Evolutionary conservation across 495 filamentous ascomycete genomes (phyloP).

Genomic region (Cercophora samala): DNA sequence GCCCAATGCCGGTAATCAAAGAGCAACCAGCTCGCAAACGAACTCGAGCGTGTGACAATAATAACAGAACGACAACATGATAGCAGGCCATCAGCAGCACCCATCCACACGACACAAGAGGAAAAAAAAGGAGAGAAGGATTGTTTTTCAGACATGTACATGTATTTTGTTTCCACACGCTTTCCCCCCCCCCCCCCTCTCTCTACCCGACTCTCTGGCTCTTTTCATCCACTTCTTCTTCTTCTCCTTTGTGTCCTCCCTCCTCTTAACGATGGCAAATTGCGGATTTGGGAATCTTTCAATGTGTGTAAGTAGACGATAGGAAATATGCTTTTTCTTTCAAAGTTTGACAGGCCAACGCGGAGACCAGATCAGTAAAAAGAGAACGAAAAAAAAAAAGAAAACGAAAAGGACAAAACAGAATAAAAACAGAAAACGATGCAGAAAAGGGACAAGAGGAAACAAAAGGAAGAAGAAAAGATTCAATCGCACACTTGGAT

Average conservation of each 20-base stretch:
- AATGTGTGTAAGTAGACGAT: background rate
- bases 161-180: background rate
- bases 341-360: background rate
- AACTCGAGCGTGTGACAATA: background rate
- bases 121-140: background rate
- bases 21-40: background rate
- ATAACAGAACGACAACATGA: background rate
- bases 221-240: background rate
- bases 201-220: background rate
- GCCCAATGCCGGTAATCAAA: background rate
- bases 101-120: background rate
- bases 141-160: background rate
- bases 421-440: background rate
- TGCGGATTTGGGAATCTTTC: background rate
- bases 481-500: background rate
- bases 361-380: background rate
- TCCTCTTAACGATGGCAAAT: background rate
- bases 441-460: background rate
- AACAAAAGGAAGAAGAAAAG: background rate
- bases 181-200: background rate
- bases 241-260: background rate
- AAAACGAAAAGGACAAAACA: too few relatives aligned
- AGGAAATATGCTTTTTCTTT: background rate
- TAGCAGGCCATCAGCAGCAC: background rate
- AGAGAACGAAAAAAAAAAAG: too few relatives aligned